Evolutionary conservation across 768 basidiomycete species (phyloP).

Genomic region (Lentinus brumalis): DNA sequence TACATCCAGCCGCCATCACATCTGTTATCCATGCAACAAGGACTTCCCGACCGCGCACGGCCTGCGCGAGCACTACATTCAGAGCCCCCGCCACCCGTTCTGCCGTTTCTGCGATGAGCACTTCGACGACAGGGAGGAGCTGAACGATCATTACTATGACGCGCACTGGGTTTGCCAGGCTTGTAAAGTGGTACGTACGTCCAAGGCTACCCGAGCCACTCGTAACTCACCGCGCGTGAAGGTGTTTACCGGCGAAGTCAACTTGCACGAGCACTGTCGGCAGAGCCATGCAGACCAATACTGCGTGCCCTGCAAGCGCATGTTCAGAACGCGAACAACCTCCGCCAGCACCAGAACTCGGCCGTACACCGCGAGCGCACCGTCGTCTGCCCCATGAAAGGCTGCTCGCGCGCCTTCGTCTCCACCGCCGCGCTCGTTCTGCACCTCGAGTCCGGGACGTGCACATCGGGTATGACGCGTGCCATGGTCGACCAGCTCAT

Average conservation of each 20-base stretch:
- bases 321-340: constrained; percentile 45
- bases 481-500: constrained; percentile 39
- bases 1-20: constrained; percentile 38
- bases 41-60: constrained; percentile 45
- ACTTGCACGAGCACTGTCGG: constrained; percentile 39
- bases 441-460: constrained; percentile 67
- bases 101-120: constrained; percentile 54
- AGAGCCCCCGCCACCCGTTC: constrained; percentile 51
- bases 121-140: constrained; percentile 40
- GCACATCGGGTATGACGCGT: constrained; percentile 50
- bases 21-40: constrained; percentile 46
- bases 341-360: constrained; percentile 55
- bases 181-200: constrained; percentile 33
- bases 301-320: constrained; percentile 47
- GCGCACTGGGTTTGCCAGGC: constrained; percentile 45
- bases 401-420: constrained; percentile 52
- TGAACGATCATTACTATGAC: constrained; percentile 44
- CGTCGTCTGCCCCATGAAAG: constrained; percentile 38
- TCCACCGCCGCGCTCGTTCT: constrained; percentile 55
- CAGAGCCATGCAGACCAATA: constrained; percentile 32
- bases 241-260: constrained; percentile 42
- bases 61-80: constrained; percentile 54
- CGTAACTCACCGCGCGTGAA: background rate
- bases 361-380: constrained; percentile 46
- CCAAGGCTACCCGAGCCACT: too few species aligned